phyloP scores from a whole-genome alignment of 2,329 filamentous ascomycete species.

The Sporothrix inflata region DNA sequence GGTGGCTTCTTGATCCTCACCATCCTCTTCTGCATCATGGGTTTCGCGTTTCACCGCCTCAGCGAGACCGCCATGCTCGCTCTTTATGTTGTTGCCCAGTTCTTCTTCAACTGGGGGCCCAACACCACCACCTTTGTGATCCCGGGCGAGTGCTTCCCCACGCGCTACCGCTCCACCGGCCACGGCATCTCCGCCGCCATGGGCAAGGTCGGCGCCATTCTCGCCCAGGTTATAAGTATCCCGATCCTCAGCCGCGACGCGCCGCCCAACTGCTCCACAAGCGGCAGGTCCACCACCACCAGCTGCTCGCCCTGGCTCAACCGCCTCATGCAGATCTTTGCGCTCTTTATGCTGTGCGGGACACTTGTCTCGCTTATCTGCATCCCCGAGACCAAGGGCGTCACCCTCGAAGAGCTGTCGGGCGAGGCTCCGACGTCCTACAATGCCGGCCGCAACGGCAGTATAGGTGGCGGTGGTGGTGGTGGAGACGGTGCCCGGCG shows the following conservation, averaged over 20 bases:
- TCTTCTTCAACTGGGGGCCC: slow-evolving; percentile 69
- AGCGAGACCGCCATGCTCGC: slow-evolving; percentile 55
- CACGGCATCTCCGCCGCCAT: slow-evolving; percentile 69
- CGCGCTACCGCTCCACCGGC: slow-evolving; percentile 62
- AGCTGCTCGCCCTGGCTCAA: slow-evolving; percentile 64
- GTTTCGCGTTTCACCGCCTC: slow-evolving; percentile 60
- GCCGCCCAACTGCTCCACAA: slow-evolving; percentile 51
- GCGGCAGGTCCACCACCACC: slow-evolving; percentile 47
- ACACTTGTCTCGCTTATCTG: slow-evolving; percentile 66
- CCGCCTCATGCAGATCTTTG: slow-evolving; percentile 76
- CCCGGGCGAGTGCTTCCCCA: slow-evolving; percentile 67
- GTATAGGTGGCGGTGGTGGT: slow-evolving; percentile 44
- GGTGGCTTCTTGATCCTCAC: slow-evolving; percentile 65
- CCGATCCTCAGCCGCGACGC: slow-evolving; percentile 63
- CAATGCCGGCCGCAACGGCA: slow-evolving; percentile 56
- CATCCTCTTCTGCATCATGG: slow-evolving; percentile 63
- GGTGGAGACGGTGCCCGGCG: slow-evolving; percentile 35
- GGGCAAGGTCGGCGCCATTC: slow-evolving; percentile 69
- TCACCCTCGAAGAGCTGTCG: slow-evolving; percentile 71
- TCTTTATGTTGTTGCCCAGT: slow-evolving; percentile 66
- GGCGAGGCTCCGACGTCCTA: slow-evolving; percentile 67
- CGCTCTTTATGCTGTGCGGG: slow-evolving; percentile 78
- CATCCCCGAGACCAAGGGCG: slow-evolving; percentile 75
- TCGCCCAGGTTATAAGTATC: slow-evolving; percentile 67
- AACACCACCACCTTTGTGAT: slow-evolving; percentile 69